Evolutionary conservation across 2,329 filamentous ascomycete species (phyloP), one percentile per base, ranked within the genome.

Genomic region (Diaporthe nobilis): DNA sequence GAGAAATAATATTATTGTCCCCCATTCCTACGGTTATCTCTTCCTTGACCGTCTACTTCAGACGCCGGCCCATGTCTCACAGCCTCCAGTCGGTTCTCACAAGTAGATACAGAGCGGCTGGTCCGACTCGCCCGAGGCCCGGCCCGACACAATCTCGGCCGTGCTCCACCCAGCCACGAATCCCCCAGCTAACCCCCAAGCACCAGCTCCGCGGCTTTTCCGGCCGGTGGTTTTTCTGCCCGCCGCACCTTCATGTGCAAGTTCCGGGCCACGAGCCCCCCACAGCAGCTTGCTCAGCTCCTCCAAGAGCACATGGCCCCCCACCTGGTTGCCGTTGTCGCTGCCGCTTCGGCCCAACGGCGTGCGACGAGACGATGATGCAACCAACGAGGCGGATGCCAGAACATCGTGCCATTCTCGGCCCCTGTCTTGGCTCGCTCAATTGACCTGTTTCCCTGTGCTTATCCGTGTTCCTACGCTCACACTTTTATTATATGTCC

Each of bases 201-300:
- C 39, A 37, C 28, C 49, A 44, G 72, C n/a, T 60, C 61, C 51
- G 65, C 65, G 63, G 72, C 34, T 60, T 74, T 65, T 51, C 68
- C 28, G 74, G 49, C 22, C 72, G 72, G 72, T 9, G n/a, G 57
- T 76, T 75, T 75, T 76, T 76, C 75, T 76, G 44, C 51, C 53
- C 55, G 42, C 75, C 72, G 75, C 44, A 31, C 5, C 3, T n/a
- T 17, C 49, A 37, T 51, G 44, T 37, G 63, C 44, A 9, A n/a
- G 17, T 34, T 9, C 57, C 13, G 12, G 25, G 25, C 31, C 42
- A 25, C 10, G 28, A 13, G 12, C n/a, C 39, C 60, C 39, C 39
- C 60, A 31, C n/a, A 47, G 39, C 39, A 47, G 42, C 44, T 22
- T 4, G 61, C 2, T 49, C 61, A 67, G 42, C 25, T n/a, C 42